Percentiles rank a stretch among this genome's conserved stretches.
These are phyloP conservation scores for Cladorrhinum samala DNA, from an alignment of 495 filamentous ascomycete genomes.

Conservation along the genomic window DNA sequence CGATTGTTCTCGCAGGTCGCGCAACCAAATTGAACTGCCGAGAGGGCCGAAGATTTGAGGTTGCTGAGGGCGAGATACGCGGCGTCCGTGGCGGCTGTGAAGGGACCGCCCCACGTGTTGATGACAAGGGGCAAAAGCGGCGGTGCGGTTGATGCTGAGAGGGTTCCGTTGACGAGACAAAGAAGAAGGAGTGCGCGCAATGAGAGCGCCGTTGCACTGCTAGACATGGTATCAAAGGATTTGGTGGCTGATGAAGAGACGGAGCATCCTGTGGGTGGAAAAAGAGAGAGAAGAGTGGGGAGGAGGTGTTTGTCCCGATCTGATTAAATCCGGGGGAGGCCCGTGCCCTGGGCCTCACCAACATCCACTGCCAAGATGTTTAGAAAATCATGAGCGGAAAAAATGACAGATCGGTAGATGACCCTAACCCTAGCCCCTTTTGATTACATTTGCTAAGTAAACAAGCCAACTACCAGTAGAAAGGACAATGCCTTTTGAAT, in stretches of 20 bases:
- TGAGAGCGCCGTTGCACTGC: no score
- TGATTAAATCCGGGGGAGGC: not conserved
- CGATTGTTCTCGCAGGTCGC: conserved; percentile 39
- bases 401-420: not conserved
- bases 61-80: conserved; percentile 34
- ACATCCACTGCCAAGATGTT: no score
- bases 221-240: no score
- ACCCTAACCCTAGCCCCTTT: not conserved
- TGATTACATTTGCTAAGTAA: not conserved
- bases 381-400: no score
- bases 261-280: not conserved
- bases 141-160: not conserved
- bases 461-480: not conserved
- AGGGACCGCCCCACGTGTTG: conserved; percentile 43
- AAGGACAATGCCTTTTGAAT: no score
- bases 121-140: conserved; percentile 38
- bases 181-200: conserved; percentile 4
- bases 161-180: not conserved
- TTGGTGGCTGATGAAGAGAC: no score
- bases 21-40: conserved; percentile 40
- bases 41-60: conserved; percentile 28
- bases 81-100: conserved; percentile 44
- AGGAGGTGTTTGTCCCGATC: no score
- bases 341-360: no score
- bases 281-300: not conserved